Evolutionary conservation across 2,329 filamentous ascomycete species (phyloP), one percentile per base, ranked within the genome.

Genomic region (Exophiala sideris): DNA sequence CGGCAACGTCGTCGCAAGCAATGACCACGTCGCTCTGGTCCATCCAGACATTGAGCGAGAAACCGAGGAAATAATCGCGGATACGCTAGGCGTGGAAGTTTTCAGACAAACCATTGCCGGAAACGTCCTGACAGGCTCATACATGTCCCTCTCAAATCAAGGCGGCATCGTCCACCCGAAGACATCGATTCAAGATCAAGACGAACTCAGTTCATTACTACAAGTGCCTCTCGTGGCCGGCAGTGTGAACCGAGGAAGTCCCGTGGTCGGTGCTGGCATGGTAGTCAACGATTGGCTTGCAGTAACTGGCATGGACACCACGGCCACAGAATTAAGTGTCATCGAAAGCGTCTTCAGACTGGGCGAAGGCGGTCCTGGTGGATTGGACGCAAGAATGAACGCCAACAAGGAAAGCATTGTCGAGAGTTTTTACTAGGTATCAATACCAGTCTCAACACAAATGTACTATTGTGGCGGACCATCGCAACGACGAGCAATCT

Each of bases 261-360:
- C 90, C 57, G 91, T 99, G 29, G 91, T 99, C n/a, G 94, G 94
- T 53, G 94, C 92, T 1, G 91, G 91, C 40, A 94, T 95, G 88
- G 91, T 96, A 4, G 91, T 96, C 61, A 96, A 96, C 70, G 92
- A 97, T 79, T 96, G 92, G 91, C 84, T 96, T 74, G 91, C 92
- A 29, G 89, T 96, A 29, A 95, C 91, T 5, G 91, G 91, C 20
- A 79, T 96, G 60, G 91, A 96, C 71, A 96, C 92, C 42, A 96
- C 91, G 16, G 91, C 92, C n/a, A 97, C 94, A 1, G 94, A 99
- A 77, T 78, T 99, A 66, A 95, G 90, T 68, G 94, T 99, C 55
- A 83, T 99, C 53, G 94, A 99, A 81, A 91, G 86, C 66, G 91
- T 99, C 61, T 99, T 99, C 80, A 84, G 91, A 66, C 79, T 99